phyloP scores from a whole-genome alignment of 768 basidiomycete genomes.

The Podaxis mareebaensis region DNA sequence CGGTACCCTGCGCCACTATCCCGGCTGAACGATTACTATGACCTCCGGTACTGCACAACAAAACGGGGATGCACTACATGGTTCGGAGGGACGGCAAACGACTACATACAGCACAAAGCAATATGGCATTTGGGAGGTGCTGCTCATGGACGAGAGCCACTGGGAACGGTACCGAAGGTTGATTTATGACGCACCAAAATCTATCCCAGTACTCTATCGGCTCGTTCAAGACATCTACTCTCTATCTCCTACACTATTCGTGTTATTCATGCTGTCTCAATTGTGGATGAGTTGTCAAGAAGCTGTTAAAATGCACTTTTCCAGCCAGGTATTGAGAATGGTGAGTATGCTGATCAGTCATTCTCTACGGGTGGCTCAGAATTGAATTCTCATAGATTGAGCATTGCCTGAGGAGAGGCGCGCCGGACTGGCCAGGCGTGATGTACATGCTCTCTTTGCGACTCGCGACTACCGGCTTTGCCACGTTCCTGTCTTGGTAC shows the following conservation, averaged over 20 bases:
- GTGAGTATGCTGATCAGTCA: not conserved
- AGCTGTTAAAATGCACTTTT: conserved; percentile 8
- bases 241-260: conserved; percentile 20
- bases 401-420: conserved; percentile 3
- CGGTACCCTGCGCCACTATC: too few species aligned
- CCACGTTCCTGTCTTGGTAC: not conserved
- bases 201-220: conserved; percentile 18
- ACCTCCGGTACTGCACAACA: not conserved
- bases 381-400: not conserved
- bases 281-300: conserved; percentile 1
- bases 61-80: not conserved
- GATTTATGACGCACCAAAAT: not conserved
- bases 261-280: conserved; percentile 21
- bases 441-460: not conserved
- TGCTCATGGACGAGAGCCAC: not conserved
- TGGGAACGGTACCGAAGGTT: not conserved
- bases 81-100: not conserved
- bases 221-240: conserved; percentile 24
- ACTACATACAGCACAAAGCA: not conserved
- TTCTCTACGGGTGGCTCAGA: not conserved
- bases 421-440: not conserved
- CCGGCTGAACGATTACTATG: not conserved
- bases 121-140: conserved; percentile 8
- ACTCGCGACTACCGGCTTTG: not conserved
- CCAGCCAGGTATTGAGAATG: conserved; percentile 5